These are phyloP conservation scores for Sanghuangporus weigelae DNA, from an alignment of 1,284 basidiomycete genomes.

Conservation along the genomic window DNA sequence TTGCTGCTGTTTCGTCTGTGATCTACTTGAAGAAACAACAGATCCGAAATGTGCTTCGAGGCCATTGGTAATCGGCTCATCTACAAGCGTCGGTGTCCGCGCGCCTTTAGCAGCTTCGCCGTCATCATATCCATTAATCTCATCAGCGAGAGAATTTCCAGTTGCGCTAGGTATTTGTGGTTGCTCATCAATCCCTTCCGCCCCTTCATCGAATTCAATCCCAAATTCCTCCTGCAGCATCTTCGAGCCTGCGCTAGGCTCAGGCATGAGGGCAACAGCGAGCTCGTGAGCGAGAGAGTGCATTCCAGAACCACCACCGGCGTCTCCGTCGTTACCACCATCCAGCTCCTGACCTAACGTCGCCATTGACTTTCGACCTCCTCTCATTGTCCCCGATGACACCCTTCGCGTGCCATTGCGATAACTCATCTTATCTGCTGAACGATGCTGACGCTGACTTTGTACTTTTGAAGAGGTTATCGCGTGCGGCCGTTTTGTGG, in stretches of 20 bases:
- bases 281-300: conserved; percentile 80
- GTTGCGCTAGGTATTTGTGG: conserved; percentile 24
- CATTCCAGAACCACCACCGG: conserved; percentile 30
- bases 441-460: conserved; percentile 1
- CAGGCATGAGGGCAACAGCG: conserved; percentile 76
- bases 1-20: conserved; percentile 20
- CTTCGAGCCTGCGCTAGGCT: conserved; percentile 68
- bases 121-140: conserved; percentile 18
- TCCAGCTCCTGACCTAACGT: conserved; percentile 8
- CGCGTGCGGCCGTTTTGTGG: background rate
- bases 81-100: background rate
- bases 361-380: conserved; percentile 6
- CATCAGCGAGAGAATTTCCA: conserved; percentile 26
- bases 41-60: conserved; percentile 12
- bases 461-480: background rate
- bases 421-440: conserved; percentile 5
- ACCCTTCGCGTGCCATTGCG: background rate
- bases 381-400: background rate
- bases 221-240: conserved; percentile 79
- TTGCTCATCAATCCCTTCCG: conserved; percentile 67
- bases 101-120: background rate
- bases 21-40: background rate
- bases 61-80: conserved; percentile 7
- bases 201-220: conserved; percentile 80
- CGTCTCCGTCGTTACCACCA: background rate